Evolutionary conservation across 2,329 filamentous ascomycete genomes (phyloP), one percentile per base, ranked within the genome.

Genomic region (Diaporthe australafricana): DNA sequence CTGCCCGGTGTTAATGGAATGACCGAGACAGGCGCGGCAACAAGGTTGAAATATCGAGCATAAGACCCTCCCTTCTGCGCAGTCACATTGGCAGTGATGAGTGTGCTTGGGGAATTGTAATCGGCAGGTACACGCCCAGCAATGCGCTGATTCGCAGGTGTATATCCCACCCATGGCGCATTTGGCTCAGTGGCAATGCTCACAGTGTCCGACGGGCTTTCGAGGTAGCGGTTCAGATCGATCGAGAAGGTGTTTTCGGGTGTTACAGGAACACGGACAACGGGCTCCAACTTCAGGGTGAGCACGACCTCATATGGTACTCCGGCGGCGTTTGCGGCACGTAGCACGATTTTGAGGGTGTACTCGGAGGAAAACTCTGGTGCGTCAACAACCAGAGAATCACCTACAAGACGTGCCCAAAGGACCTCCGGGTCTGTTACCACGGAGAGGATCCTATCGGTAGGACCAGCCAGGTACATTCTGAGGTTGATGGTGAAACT

Each of bases 41-140:
- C 22, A n/a, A 67, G 63, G 32, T 25, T n/a, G 17, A 67, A 67
- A 17, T 53, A 67, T 11, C 63, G 63, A 52, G 20, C 40, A 20
- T 67, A 67, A 11, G 63, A 20, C 4, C 30, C 38, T 14, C 63
- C 63, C 5, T 42, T 42, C 25, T n/a, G 22, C 12, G 11, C 4
- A 27, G 14, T 30, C 20, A 40, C 47, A 8, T 50, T 67, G 35
- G 35, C 32, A n/a, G 63, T 45, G 48, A 67, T 14, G 11, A 52
- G 48, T 9, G 47, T 67, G 5, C 50, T 40, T 7, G 35, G 22
- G 14, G 47, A 12, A 4, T n/a, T 52, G 2, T 14, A 53, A 5
- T 1, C 38, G 16, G 5, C 50, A 8, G 63, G 63, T 2, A 67
- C 32, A 27, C 14, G 25, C 12, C 63, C 63, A 25, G 47, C 48